Evolutionary conservation across 73 alveolate species (phyloP).

Genomic region (Urostyla sp.): DNA sequence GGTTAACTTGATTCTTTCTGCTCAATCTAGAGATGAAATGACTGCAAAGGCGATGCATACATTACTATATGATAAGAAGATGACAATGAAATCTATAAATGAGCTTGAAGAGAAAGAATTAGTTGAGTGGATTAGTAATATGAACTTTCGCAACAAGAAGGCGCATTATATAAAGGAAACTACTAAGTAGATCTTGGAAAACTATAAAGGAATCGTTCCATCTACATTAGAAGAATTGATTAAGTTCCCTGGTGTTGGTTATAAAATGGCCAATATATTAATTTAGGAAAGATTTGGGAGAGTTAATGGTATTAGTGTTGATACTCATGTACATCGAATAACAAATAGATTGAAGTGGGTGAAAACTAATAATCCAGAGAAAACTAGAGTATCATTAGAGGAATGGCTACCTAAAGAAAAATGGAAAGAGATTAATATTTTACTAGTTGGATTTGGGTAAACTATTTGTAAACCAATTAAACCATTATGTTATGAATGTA

Average conservation of each 20-base stretch:
- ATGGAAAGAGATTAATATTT: slow-evolving; percentile 85
- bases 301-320: slow-evolving; percentile 95
- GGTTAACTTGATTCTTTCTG: slow-evolving; percentile 89
- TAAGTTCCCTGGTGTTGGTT: slow-evolving; percentile 93
- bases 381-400: slow-evolving; percentile 86
- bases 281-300: slow-evolving; percentile 83
- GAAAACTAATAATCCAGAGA: slow-evolving; percentile 87
- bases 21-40: slow-evolving; percentile 92
- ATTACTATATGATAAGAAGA: slow-evolving; percentile 76
- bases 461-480: slow-evolving; percentile 83
- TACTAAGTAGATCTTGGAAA: slow-evolving; percentile 78
- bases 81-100: slow-evolving; percentile 77
- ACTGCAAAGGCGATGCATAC: slow-evolving; percentile 81
- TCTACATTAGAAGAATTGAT: slow-evolving; percentile 69
- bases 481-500: slow-evolving; percentile 83
- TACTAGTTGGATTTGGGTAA: slow-evolving; percentile 97
- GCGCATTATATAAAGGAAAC: slow-evolving; percentile 83
- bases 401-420: slow-evolving; percentile 82
- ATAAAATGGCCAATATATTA: slow-evolving; percentile 87
- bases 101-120: slow-evolving; percentile 76
- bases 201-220: slow-evolving; percentile 88
- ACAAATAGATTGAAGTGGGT: slow-evolving; percentile 94
- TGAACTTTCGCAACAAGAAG: slow-evolving; percentile 86
- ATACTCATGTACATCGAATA: slow-evolving; percentile 95
- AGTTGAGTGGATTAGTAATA: slow-evolving; percentile 72